A percentile compares a stretch with the other conserved stretches of the same genome.
These are phyloP conservation scores for Punctularia strigosozonata DNA, from an alignment of 768 basidiomycete genomes.

Conservation along the genomic window DNA sequence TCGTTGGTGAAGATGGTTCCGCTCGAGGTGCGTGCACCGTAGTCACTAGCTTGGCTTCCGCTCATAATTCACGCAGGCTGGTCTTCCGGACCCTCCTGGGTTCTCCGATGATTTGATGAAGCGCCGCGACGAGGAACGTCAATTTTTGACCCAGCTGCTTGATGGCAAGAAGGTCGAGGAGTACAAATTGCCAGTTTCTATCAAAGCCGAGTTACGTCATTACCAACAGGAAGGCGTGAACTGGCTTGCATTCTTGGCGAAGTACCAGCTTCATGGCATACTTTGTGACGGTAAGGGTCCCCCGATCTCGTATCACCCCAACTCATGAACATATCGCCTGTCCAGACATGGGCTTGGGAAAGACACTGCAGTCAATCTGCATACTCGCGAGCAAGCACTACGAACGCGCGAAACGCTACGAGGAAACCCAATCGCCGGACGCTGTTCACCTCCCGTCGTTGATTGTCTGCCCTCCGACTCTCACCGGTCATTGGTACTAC, in stretches of 20 bases:
- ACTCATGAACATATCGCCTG: too few relatives aligned
- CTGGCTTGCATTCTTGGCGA: slow-evolving; percentile 96
- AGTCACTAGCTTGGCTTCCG: neutral
- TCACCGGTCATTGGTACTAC: slow-evolving; percentile 98
- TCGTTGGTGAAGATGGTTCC: slow-evolving; percentile 98
- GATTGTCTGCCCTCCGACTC: slow-evolving; percentile 92
- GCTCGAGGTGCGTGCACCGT: slow-evolving; percentile 54
- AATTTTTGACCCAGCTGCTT: slow-evolving; percentile 86
- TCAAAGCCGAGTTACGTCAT: slow-evolving; percentile 91
- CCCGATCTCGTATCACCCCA: slow-evolving; percentile 1
- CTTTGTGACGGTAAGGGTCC: slow-evolving; percentile 78
- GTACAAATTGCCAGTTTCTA: slow-evolving; percentile 73
- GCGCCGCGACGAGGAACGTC: slow-evolving; percentile 77
- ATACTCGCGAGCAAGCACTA: slow-evolving; percentile 90
- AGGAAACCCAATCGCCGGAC: slow-evolving; percentile 59
- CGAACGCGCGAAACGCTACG: slow-evolving; percentile 65
- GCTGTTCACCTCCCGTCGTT: slow-evolving; percentile 84
- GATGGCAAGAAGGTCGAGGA: slow-evolving; percentile 92
- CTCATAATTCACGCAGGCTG: slow-evolving; percentile 44
- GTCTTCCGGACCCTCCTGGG: slow-evolving; percentile 90
- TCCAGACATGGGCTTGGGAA: slow-evolving; percentile 96
- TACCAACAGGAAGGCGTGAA: slow-evolving; percentile 99
- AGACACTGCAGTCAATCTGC: slow-evolving; percentile 95
- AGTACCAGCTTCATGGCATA: slow-evolving; percentile 95
- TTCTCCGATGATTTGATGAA: slow-evolving; percentile 83